Evolutionary conservation across 2,329 filamentous ascomycete genomes (phyloP).

Genomic region (Davidsoniella virescens): DNA sequence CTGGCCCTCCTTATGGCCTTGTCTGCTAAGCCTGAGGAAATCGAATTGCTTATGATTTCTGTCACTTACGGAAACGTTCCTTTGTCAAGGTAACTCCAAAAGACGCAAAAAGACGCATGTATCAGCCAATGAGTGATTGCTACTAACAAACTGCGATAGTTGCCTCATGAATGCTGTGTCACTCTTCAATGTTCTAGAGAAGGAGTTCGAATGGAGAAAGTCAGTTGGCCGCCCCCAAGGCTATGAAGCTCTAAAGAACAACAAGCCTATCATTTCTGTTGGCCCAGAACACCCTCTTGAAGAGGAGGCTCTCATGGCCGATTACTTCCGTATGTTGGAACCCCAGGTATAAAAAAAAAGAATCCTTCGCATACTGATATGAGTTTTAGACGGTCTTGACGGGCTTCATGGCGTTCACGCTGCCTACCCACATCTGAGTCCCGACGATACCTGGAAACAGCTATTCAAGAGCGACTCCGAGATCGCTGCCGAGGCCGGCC

Average conservation of each 20-base stretch:
- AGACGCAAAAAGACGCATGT: neutral
- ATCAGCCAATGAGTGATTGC: neutral
- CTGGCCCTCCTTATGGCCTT: slow-evolving; percentile 78
- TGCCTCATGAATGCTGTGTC: slow-evolving; percentile 80
- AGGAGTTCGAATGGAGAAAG: slow-evolving; percentile 72
- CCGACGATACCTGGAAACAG: slow-evolving; percentile 56
- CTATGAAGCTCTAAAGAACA: slow-evolving; percentile 54
- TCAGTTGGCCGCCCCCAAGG: slow-evolving; percentile 49
- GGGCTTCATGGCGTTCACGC: slow-evolving; percentile 63
- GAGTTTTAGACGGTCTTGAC: slow-evolving; percentile 48
- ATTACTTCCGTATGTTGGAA: slow-evolving; percentile 66
- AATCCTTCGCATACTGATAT: neutral
- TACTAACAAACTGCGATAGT: slow-evolving; percentile 19
- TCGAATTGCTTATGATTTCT: slow-evolving; percentile 73
- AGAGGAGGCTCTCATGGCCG: slow-evolving; percentile 62
- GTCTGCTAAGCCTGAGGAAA: slow-evolving; percentile 62
- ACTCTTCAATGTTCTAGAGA: slow-evolving; percentile 80
- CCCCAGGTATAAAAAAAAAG: too few species aligned
- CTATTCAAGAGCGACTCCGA: slow-evolving; percentile 34
- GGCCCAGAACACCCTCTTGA: slow-evolving; percentile 75
- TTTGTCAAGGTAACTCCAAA: slow-evolving; percentile 46
- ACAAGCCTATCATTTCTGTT: slow-evolving; percentile 71
- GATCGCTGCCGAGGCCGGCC: slow-evolving; percentile 28
- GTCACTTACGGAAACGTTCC: slow-evolving; percentile 91
- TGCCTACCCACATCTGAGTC: slow-evolving; percentile 57